Base-by-base conservation (phyloP, 163 green algal genomes). In the Chlorella variabilis region DNA sequence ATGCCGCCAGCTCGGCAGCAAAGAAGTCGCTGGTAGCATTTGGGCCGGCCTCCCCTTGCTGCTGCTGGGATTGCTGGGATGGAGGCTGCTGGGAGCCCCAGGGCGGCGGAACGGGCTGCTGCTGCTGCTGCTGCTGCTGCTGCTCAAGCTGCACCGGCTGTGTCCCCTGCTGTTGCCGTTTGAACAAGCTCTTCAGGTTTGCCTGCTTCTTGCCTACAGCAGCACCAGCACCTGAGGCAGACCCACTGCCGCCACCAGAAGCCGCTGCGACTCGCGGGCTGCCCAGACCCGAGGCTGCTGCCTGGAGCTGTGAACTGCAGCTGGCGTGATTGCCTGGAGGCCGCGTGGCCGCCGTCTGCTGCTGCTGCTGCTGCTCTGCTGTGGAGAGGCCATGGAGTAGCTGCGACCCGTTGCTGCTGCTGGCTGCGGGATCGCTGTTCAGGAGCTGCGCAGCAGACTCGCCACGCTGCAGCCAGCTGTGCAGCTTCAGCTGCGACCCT, bases 401-500 rank as follows among this genome's bases (percentile, higher is more conserved):
- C 70, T 34, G 23, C 68, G 11, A 15, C 1, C 45, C 1, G 51
- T 13, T 29, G 8, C 68, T 11, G 68, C 1, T 34, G 48, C 31
- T 23, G 13, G 23, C 21, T n/a, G 23, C 18, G 4, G 2, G 3
- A 49, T 34, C 15, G 58, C 49, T 59, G 49, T 18, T 21, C 27
- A 29, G 49, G 13, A 4, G 25, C 18, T 18, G 49, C 7, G 49
- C 4, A 15, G 4, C 38, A 21, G 59, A 21, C 39, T 29, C 20
- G 61, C 51, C 56, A 17, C 70, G 65, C 65, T 71, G 56, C 29
- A 91, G 75, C 70, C 61, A 85, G 36, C 23, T 31, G 33, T 77
- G 86, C 48, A 92, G 73, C 56, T 77, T 87, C 13, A 31, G 23
- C 75, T 91, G 88, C 38, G 62, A 81, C 1, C 36, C 73, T 7